These are phyloP conservation scores for Aphanomyces invadans DNA, from an alignment of 352 stramenopile species.

Conservation along the genomic window DNA sequence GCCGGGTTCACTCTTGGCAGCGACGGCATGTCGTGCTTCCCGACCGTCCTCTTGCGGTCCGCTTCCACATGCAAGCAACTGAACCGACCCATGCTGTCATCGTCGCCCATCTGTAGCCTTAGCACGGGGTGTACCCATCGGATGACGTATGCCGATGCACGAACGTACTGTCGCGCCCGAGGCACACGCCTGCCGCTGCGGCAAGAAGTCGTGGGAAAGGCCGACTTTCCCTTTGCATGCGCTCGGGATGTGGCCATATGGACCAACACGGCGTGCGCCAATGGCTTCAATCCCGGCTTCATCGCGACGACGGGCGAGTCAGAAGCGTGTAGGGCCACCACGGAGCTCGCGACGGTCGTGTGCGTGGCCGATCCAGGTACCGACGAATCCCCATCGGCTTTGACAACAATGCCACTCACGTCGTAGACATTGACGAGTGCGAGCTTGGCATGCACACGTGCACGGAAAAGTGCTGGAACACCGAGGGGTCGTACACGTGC, in stretches of 20 bases:
- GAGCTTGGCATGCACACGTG: background rate
- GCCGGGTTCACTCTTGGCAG: background rate
- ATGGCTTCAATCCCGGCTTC: background rate
- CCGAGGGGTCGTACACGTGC: slow-evolving; percentile 2
- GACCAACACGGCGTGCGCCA: background rate
- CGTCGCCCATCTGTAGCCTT: background rate
- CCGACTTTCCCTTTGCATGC: background rate
- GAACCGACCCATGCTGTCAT: background rate
- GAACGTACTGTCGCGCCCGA: background rate
- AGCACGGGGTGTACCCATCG: background rate
- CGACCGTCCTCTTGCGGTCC: background rate
- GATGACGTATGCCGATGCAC: background rate
- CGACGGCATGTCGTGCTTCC: background rate
- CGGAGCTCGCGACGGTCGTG: background rate
- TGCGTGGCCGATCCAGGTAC: slow-evolving; percentile 7
- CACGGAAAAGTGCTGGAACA: background rate
- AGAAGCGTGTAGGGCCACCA: background rate
- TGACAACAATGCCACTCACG: background rate
- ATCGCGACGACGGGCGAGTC: background rate
- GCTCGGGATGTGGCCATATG: background rate
- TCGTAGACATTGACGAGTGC: slow-evolving; percentile 10
- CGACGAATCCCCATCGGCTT: too few relatives aligned
- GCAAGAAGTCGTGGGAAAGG: background rate
- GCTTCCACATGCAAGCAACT: slow-evolving; percentile 2
- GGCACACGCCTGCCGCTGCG: background rate